These are phyloP conservation scores for Phalaenopsis aphrodite DNA, from an alignment of 106 monocot genomes.

Conservation along the genomic window DNA sequence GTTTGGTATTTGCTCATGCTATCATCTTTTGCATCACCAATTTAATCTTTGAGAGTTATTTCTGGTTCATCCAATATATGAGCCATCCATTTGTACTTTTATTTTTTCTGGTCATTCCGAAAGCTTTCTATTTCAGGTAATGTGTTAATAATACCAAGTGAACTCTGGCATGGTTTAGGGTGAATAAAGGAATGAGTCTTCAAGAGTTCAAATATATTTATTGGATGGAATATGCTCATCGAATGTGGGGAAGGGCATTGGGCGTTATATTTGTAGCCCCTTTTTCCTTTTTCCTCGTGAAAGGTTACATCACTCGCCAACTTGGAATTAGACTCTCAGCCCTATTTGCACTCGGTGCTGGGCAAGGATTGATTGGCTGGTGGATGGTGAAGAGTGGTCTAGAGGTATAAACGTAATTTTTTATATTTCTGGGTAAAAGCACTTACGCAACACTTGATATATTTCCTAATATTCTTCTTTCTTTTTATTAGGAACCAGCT, in stretches of 20 bases:
- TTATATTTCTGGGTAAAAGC: background rate
- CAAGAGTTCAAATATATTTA: slow-evolving; percentile 98
- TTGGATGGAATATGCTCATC: slow-evolving; percentile 99
- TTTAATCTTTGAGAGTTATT: background rate
- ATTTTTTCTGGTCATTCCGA: background rate
- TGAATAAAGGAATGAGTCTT: slow-evolving; percentile 88
- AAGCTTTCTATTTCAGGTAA: background rate
- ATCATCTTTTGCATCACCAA: background rate
- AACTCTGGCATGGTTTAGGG: slow-evolving; percentile 29
- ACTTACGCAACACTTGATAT: background rate
- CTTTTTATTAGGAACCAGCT: slow-evolving; percentile 57
- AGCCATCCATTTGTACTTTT: background rate
- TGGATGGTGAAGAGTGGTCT: slow-evolving; percentile 99
- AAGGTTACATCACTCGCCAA: slow-evolving; percentile 78
- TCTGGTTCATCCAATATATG: background rate
- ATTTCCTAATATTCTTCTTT: background rate
- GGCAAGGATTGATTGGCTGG: slow-evolving; percentile 94
- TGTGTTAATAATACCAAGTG: background rate
- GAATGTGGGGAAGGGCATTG: slow-evolving; percentile 97
- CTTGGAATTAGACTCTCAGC: slow-evolving; percentile 73
- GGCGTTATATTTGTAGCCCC: slow-evolving; percentile 82
- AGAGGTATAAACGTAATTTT: slow-evolving; percentile 35
- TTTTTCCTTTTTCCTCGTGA: slow-evolving; percentile 75
- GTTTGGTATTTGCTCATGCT: background rate
- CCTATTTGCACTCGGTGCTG: slow-evolving; percentile 86